Conservation (phyloP, 1,139 yeast species). For the Geotrichum candidum region DNA sequence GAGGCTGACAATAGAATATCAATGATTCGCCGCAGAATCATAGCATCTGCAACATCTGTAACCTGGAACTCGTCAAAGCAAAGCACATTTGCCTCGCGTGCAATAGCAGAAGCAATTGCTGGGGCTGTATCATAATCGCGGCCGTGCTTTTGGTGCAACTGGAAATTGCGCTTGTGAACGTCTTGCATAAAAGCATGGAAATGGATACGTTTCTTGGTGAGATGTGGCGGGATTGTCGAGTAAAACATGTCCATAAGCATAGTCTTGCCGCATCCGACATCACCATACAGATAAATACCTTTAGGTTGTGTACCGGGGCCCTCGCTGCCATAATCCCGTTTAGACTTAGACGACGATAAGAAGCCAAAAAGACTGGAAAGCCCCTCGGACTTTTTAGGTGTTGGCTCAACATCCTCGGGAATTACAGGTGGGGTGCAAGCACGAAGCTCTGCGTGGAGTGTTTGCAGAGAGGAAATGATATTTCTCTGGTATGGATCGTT, state of each 20-base stretch:
- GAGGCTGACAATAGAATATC: conserved; percentile 54
- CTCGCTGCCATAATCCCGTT: conserved; percentile 1
- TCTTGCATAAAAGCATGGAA: conserved; percentile 97
- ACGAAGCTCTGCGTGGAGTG: conserved; percentile 24
- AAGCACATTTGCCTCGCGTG: conserved; percentile 65
- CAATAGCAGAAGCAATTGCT: conserved; percentile 73
- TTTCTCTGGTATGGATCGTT: conserved; percentile 60
- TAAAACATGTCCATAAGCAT: conserved; percentile 96
- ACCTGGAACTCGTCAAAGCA: conserved; percentile 93
- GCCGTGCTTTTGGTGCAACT: conserved; percentile 56
- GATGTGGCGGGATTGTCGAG: conserved; percentile 66
- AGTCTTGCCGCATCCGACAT: conserved; percentile 97
- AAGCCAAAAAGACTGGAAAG: conserved; percentile 14
- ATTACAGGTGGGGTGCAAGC: conserved; percentile 24
- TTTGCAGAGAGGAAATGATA: conserved; percentile 27
- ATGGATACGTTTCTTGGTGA: conserved; percentile 76
- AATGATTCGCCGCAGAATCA: conserved; percentile 75
- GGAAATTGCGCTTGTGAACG: conserved; percentile 81
- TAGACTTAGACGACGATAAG: neutral
- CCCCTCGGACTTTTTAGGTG: neutral
- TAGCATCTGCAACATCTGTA: conserved; percentile 97
- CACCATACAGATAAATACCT: conserved; percentile 92
- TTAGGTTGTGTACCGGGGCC: conserved; percentile 42
- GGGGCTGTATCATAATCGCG: conserved; percentile 80
- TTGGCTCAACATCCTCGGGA: conserved; percentile 2